These are phyloP conservation scores for Paecilomyces formosus DNA, from an alignment of 2,329 filamentous ascomycete genomes.

Conservation along the genomic window DNA sequence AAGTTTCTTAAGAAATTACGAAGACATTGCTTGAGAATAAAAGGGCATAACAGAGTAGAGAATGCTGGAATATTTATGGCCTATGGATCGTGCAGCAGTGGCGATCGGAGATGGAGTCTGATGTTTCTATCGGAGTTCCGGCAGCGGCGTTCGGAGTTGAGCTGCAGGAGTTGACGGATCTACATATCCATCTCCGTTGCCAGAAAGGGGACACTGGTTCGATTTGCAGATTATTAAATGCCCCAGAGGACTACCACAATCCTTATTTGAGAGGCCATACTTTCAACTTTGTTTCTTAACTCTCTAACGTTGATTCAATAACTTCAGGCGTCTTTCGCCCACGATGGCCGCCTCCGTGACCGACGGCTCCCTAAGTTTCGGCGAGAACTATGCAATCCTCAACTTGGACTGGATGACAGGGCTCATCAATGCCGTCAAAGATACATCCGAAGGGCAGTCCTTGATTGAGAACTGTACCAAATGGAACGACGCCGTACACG, in stretches of 20 bases:
- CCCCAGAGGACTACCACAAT: background rate
- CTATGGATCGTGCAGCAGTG: background rate
- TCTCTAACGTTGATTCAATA: background rate
- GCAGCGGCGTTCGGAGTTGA: slow-evolving; percentile 3
- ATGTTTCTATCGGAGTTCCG: background rate
- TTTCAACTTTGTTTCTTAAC: background rate
- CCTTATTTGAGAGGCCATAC: background rate
- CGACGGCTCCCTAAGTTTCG: slow-evolving; percentile 16
- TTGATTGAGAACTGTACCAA: slow-evolving; percentile 26
- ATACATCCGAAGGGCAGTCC: slow-evolving; percentile 22
- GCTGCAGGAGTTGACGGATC: background rate
- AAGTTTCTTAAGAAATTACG: background rate
- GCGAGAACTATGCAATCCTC: slow-evolving; percentile 32
- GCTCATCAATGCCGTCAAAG: slow-evolving; percentile 26
- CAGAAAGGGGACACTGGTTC: background rate
- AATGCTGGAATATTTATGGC: background rate
- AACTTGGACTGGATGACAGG: slow-evolving; percentile 31
- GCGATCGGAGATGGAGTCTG: background rate
- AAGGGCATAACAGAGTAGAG: background rate
- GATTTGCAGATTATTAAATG: background rate
- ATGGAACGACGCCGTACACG: slow-evolving; percentile 36
- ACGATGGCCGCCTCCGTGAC: background rate
- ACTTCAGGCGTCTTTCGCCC: background rate
- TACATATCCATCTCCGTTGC: background rate
- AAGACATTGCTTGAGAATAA: background rate